Percentiles rank a stretch among this genome's conserved stretches.
These are phyloP conservation scores for Closterium sp. DNA, from an alignment of 139 green algal genomes.

Conservation along the genomic window DNA sequence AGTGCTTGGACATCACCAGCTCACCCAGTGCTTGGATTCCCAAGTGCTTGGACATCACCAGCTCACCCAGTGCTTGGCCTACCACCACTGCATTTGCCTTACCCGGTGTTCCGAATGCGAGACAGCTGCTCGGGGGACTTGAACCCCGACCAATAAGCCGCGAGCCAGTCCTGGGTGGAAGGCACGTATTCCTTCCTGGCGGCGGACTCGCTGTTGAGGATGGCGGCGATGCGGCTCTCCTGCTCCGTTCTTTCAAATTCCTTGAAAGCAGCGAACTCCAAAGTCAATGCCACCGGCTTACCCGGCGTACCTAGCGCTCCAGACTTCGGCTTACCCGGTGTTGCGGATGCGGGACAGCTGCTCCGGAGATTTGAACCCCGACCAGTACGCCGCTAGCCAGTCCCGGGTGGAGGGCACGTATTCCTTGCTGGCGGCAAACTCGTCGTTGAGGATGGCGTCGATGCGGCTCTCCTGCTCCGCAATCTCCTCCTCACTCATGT, in stretches of 20 bases:
- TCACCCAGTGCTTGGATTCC: too few species aligned
- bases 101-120: conserved; percentile 86
- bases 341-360: conserved; percentile 88
- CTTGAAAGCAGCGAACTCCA: too few species aligned
- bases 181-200: conserved; percentile 77
- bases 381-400: conserved; percentile 87
- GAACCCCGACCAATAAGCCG: conserved; percentile 89
- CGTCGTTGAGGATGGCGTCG: conserved; percentile 66
- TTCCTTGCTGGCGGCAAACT: conserved; percentile 78
- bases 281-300: too few species aligned
- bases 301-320: too few species aligned
- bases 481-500: conserved; percentile 73
- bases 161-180: conserved; percentile 79
- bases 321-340: conserved; percentile 67
- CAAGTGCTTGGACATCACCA: too few species aligned
- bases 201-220: conserved; percentile 80
- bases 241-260: too few species aligned
- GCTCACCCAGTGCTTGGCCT: too few species aligned
- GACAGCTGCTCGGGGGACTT: conserved; percentile 82
- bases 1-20: too few species aligned
- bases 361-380: conserved; percentile 85
- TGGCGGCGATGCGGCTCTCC: conserved; percentile 60
- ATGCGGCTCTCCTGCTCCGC: conserved; percentile 64
- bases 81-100: too few species aligned
- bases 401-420: conserved; percentile 78